Conservation (phyloP, 371 early-diverging fungal genomes). For the Lichtheimia ramosa region DNA sequence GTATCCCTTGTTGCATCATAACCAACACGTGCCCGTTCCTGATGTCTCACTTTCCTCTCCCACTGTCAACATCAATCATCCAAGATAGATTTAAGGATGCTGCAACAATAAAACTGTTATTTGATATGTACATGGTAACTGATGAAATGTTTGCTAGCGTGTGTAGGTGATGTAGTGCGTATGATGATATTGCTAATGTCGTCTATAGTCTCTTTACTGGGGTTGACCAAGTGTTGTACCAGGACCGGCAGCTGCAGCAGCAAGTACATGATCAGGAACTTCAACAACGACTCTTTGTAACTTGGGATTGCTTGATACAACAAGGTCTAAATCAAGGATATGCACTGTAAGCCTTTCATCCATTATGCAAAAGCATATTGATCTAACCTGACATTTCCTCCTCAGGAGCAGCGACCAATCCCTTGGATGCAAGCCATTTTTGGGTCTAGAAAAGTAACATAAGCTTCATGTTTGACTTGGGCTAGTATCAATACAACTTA, state of each 20-base stretch:
- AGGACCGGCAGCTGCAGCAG: constrained; percentile 46
- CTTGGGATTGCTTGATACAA: constrained; percentile 18
- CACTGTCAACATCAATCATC: not conserved
- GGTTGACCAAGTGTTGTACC: constrained; percentile 49
- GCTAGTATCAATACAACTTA: constrained; percentile 16
- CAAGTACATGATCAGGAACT: constrained; percentile 39
- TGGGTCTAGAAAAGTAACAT: constrained; percentile 22
- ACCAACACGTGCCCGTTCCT: too few relatives aligned
- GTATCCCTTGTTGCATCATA: too few relatives aligned
- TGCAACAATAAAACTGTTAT: not conserved
- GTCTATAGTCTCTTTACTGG: constrained; percentile 9
- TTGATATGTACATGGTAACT: not conserved
- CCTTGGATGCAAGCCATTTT: constrained; percentile 30
- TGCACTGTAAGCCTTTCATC: not conserved
- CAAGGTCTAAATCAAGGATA: constrained; percentile 29
- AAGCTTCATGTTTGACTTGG: not conserved
- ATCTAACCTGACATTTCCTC: constrained; percentile 46
- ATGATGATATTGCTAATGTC: too few relatives aligned
- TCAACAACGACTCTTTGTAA: constrained; percentile 32
- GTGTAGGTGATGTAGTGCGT: too few relatives aligned
- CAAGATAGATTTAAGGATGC: not conserved
- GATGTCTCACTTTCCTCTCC: too few relatives aligned
- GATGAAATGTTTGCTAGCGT: too few relatives aligned
- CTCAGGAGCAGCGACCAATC: constrained; percentile 34
- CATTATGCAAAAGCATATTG: not conserved